Evolutionary conservation across 2,329 filamentous ascomycete species (phyloP), one percentile per base, ranked within the genome.

Genomic region (Fusarium tjaetaba): DNA sequence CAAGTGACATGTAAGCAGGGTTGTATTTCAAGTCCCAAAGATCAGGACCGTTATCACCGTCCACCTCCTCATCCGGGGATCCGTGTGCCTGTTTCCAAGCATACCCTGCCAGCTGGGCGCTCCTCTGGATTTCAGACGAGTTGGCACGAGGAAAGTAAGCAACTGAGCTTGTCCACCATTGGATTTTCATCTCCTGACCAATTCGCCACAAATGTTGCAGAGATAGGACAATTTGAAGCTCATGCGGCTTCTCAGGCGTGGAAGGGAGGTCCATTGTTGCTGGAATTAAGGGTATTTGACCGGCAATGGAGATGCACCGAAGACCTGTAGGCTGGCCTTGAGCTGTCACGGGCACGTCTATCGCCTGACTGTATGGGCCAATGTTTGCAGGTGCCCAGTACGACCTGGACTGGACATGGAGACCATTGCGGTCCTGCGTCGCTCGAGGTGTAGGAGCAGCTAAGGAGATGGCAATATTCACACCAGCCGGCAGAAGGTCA

Each of bases 371-470:
- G 82, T 98, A 98, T 0, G 96, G 96, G 0, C 96, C 96, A 61
- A 99, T 98, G 79, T 98, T 98, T 26, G 96, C 96, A 1, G 96
- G 96, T 1, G 96, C 96, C 96, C 96, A 99, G 86, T 98, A 98
- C 16, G 94, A 97, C 43, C 94, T 87, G 7, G 93, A 95, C 82
- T 98, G 96, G 11, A 99, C 95, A 81, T 99, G 96, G 3, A 98
- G 87, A 1, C 89, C 90, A 58, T 87, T 86, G 82, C 93, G 82
- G 38, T 80, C 76, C n/a, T 61, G 60, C 10, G 59, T 68, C 14
- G 71, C 65, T 28, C 81, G 69, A 4, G 68, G 68, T 2, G 78
- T 71, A 30, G 85, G 84, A 7, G 85, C 80, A 2, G 84, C 84
- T 43, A 89, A 80, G 73, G 87, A 85, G 70, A 96, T 88, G 22